Evolutionary conservation across 192 early-diverging fungal species (phyloP).

Genomic region (Podochytrium sp.): DNA sequence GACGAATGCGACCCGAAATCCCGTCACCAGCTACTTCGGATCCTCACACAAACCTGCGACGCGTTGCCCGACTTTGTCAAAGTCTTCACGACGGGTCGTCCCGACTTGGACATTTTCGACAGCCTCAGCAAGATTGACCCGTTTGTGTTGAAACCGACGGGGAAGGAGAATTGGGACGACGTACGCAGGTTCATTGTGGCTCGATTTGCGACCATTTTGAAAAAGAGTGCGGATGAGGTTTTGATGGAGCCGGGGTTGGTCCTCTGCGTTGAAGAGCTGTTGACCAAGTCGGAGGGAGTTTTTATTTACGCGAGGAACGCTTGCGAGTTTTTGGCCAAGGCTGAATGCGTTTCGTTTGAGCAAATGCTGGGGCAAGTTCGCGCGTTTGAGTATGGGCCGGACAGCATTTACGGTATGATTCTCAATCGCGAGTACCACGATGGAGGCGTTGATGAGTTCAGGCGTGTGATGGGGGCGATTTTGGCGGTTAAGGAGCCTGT

Average conservation of each 20-base stretch:
- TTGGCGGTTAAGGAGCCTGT: constrained; percentile 2
- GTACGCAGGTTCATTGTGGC: not conserved
- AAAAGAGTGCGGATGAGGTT: not conserved
- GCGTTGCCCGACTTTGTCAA: constrained; percentile 20
- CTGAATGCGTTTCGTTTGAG: constrained; percentile 4
- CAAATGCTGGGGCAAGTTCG: not conserved
- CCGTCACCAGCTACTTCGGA: not conserved
- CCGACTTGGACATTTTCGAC: constrained; percentile 25
- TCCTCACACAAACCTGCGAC: not conserved
- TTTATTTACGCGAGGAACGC: constrained; percentile 21
- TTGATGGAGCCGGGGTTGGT: not conserved
- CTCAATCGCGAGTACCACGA: not conserved
- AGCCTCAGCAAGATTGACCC: not conserved
- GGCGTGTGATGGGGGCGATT: not conserved
- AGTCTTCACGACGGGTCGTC: constrained; percentile 22
- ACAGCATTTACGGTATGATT: not conserved
- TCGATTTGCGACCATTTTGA: not conserved
- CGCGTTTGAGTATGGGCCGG: not conserved
- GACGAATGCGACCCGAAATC: constrained; percentile 23
- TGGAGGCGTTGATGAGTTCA: not conserved
- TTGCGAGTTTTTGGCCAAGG: not conserved
- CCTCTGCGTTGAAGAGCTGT: not conserved
- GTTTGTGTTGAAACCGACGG: constrained; percentile 1
- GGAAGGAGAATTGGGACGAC: constrained; percentile 1
- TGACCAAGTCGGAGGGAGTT: constrained; percentile 28